A percentile compares a stretch with the other conserved stretches of the same genome.
These are phyloP conservation scores for Ophiognomonia clavigignenti-juglandacearum DNA, from an alignment of 2,329 filamentous ascomycete genomes.

Conservation along the genomic window DNA sequence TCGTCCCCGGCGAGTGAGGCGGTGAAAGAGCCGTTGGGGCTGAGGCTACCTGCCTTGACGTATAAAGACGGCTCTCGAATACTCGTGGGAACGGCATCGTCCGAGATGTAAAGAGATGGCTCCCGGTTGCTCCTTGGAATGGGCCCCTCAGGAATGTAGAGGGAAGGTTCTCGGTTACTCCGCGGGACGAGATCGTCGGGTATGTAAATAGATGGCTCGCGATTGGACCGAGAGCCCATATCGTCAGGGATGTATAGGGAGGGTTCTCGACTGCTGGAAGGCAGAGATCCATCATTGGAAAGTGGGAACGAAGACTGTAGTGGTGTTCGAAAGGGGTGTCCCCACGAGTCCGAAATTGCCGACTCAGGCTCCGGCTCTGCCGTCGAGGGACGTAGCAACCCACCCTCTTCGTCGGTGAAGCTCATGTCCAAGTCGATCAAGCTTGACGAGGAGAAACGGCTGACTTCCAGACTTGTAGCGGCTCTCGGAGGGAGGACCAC, in stretches of 20 bases:
- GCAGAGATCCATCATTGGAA: constrained; percentile 57
- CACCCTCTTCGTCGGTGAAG: constrained; percentile 33
- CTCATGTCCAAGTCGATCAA: constrained; percentile 32
- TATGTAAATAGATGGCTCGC: constrained; percentile 13
- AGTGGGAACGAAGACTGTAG: constrained; percentile 53
- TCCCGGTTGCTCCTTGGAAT: constrained; percentile 12
- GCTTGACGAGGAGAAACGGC: constrained; percentile 30
- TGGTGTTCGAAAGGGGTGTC: constrained; percentile 37
- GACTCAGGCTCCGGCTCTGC: constrained; percentile 58
- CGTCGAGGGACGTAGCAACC: constrained; percentile 50
- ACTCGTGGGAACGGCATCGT: constrained; percentile 24
- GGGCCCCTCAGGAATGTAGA: constrained; percentile 13
- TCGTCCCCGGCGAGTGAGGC: constrained; percentile 53
- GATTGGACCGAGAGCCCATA: constrained; percentile 7
- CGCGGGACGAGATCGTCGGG: constrained; percentile 34
- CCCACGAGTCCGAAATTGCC: constrained; percentile 8
- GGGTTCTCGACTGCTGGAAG: constrained; percentile 33
- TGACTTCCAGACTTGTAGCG: constrained; percentile 21
- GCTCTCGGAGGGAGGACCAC: constrained; percentile 28
- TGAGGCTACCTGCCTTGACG: constrained; percentile 47
- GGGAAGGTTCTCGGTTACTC: constrained; percentile 14
- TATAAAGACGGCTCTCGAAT: constrained; percentile 13
- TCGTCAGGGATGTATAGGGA: constrained; percentile 15
- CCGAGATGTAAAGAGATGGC: constrained; percentile 29
- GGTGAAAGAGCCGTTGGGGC: constrained; percentile 20